Base-by-base conservation (phyloP, 2,329 filamentous ascomycete species). In the Ceratocystis variospora region DNA sequence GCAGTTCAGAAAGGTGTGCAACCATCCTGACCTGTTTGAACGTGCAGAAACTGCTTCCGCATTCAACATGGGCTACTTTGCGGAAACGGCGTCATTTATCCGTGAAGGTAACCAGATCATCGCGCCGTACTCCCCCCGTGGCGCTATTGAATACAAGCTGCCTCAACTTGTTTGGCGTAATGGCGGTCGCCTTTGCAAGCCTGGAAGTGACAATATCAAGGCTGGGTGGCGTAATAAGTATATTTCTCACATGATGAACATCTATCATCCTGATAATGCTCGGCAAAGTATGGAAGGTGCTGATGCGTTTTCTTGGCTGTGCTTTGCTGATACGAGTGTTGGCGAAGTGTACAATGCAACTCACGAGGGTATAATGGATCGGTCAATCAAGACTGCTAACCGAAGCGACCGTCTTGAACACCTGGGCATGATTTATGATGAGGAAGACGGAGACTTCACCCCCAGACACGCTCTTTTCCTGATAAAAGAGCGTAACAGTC, bases 1-100 rank as follows among this genome's bases (percentile, higher is more conserved):
- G 94, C 94, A 99, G 77, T 99, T 99, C 83, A 86, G 94, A 72
- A 99, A 99, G 78, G 94, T 99, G 67, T 99, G 94, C 79, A 99
- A 99, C 73, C 94, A 99, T 74, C 94, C 94, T 0, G 94, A 99
- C 76, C 77, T 99, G 44, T 99, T 99, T 71, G 92, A 99, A 76
- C 87, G 94, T 59, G 92, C 93, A 8, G 93, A 97, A 68, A 96
- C 90, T 7, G 87, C 84, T 28, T 96, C 92, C 7, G 90, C 94
- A 0, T 87, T 93, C 72, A 88, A 90, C 0, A 86, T 88, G 71
- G 85, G 86, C n/a, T 84, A 87, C 74, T 99, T 93, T 76, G 94
- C 92, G 15, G 94, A 99, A 78, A 96, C 93, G 0, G 92, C 90
- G 0, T 96, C 92, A 0, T 97, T 99, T 75, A 80, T 96, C 70